A percentile compares a stretch with the other conserved stretches of the same genome.
Conservation (phyloP, 2,329 filamentous ascomycete species). For the Exophiala dermatitidis region DNA sequence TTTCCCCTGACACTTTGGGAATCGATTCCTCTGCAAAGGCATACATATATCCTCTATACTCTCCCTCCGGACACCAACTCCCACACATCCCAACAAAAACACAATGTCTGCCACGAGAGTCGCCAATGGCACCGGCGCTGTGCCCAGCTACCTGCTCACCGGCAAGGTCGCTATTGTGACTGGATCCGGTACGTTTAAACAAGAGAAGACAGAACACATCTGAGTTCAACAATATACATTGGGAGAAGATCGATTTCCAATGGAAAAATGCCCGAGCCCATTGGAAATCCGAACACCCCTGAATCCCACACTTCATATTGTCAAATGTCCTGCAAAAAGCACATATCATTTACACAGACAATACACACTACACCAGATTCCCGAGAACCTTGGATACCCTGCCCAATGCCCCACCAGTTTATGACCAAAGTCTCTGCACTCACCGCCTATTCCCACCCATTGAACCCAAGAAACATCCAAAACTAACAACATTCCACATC, state of each 20-base stretch:
- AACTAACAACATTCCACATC: neutral
- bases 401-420: no score
- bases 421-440: neutral
- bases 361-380: no score
- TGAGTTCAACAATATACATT: neutral
- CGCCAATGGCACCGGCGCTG: conserved; percentile 20
- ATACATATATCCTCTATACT: neutral
- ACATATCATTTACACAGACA: no score
- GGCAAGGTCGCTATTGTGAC: conserved; percentile 40
- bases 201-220: neutral
- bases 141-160: conserved; percentile 32
- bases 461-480: neutral
- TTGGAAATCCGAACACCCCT: no score
- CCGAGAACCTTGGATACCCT: no score
- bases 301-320: no score
- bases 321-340: no score
- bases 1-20: neutral
- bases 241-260: no score
- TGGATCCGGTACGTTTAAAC: conserved; percentile 26
- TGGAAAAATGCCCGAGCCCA: no score
- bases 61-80: neutral
- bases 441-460: conserved; percentile 8
- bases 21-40: neutral
- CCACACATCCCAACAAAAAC: neutral
- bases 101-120: conserved; percentile 21